Conservation (phyloP, 2,329 filamentous ascomycete genomes). For the Arthrobotrys entomopaga region DNA sequence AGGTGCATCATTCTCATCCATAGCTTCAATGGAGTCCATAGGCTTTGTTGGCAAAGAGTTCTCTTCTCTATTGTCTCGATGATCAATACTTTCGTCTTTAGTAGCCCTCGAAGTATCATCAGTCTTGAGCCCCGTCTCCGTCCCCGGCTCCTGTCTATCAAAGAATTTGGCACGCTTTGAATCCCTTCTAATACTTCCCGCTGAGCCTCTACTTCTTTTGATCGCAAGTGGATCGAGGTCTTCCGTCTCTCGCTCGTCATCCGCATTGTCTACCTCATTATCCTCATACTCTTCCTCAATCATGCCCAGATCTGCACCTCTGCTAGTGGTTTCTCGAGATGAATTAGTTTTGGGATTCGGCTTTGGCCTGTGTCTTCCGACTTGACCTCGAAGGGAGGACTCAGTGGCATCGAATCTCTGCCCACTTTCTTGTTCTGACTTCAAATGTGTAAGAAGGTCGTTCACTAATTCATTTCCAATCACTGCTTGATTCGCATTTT, state of each 20-base stretch:
- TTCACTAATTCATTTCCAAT: no score
- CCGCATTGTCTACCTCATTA: not conserved
- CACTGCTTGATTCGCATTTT: conserved; percentile 1
- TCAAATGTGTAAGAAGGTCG: no score
- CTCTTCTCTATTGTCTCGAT: no score
- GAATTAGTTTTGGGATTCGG: no score
- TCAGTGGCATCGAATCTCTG: no score
- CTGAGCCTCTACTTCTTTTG: conserved; percentile 41
- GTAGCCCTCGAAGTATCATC: no score
- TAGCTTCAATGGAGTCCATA: conserved; percentile 10
- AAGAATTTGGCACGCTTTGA: conserved; percentile 29
- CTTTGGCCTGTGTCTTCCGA: no score
- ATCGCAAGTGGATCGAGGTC: conserved; percentile 15
- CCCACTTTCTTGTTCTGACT: no score
- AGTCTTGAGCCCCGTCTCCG: no score
- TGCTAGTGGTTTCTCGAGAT: not conserved
- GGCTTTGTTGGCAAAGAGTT: no score
- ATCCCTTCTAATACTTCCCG: conserved; percentile 24
- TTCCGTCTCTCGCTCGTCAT: conserved; percentile 19
- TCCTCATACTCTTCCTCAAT: not conserved
- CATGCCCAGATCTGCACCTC: conserved; percentile 30
- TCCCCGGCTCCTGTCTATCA: not conserved
- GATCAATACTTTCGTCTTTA: no score
- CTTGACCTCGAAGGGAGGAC: no score
- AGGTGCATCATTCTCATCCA: not conserved